Conservation (phyloP, 495 filamentous ascomycete species). For the Talaromyces ruber region DNA sequence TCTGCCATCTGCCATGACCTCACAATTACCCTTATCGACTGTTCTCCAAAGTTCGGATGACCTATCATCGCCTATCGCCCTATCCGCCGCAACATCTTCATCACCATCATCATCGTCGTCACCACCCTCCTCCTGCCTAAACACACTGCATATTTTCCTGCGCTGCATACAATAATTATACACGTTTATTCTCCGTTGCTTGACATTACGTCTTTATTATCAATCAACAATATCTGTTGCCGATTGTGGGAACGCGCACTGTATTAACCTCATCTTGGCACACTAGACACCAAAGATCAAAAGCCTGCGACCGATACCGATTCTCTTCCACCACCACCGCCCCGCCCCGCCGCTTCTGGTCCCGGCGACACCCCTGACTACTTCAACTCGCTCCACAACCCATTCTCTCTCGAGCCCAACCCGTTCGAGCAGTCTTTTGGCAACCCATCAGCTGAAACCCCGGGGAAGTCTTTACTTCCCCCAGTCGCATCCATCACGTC, state of each 20-base stretch:
- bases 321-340: conserved; percentile 71
- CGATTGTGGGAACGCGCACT: background rate
- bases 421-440: conserved; percentile 93
- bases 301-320: conserved; percentile 18
- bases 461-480: conserved; percentile 82
- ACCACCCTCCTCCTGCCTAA: background rate
- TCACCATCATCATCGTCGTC: no score
- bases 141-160: conserved; percentile 1
- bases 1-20: conserved; percentile 27
- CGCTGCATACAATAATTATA: background rate
- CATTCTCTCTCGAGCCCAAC: conserved; percentile 79
- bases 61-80: background rate
- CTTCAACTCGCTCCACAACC: conserved; percentile 58
- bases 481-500: conserved; percentile 89
- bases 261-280: conserved; percentile 1
- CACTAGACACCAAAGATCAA: conserved; percentile 35
- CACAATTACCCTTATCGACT: conserved; percentile 17
- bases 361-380: conserved; percentile 63
- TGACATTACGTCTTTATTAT: background rate
- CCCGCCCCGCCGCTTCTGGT: conserved; percentile 55
- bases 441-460: conserved; percentile 66
- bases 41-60: background rate
- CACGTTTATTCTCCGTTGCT: background rate
- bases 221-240: background rate
- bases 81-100: background rate